Conservation (phyloP, 805 yeast genomes). For the Starmerella etchellsii region DNA sequence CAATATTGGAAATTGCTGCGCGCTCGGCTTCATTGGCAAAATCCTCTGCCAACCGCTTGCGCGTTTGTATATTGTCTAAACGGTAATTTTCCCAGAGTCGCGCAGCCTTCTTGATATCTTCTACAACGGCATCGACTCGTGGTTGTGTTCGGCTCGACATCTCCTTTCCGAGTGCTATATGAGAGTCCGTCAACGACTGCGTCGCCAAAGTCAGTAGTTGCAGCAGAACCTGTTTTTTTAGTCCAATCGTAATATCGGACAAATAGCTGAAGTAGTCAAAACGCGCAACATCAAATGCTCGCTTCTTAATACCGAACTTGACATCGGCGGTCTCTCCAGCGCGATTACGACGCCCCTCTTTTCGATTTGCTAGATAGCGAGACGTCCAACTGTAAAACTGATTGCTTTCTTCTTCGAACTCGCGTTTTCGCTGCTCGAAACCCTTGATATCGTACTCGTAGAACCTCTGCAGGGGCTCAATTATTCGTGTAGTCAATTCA, state of each 20-base stretch:
- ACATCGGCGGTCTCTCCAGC: slow-evolving; percentile 26
- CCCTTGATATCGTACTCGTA: slow-evolving; percentile 33
- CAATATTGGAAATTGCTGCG: background rate
- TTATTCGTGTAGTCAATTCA: slow-evolving; percentile 26
- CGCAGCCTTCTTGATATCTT: slow-evolving; percentile 27
- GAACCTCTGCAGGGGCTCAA: slow-evolving; percentile 30
- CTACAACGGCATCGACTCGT: slow-evolving; percentile 24
- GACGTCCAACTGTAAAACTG: slow-evolving; percentile 36
- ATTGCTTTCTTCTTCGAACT: slow-evolving; percentile 34
- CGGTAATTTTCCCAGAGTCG: slow-evolving; percentile 29
- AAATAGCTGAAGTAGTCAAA: slow-evolving; percentile 33
- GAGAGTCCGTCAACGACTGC: slow-evolving; percentile 25
- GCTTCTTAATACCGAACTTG: slow-evolving; percentile 31
- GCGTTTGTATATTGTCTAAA: slow-evolving; percentile 28
- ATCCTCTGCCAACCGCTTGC: slow-evolving; percentile 27
- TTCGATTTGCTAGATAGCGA: slow-evolving; percentile 30
- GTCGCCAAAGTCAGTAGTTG: slow-evolving; percentile 29
- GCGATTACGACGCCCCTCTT: slow-evolving; percentile 16
- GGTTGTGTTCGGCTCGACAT: slow-evolving; percentile 23
- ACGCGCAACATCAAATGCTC: slow-evolving; percentile 31
- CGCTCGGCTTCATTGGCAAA: slow-evolving; percentile 14
- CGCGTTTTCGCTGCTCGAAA: slow-evolving; percentile 31
- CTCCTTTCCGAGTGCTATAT: slow-evolving; percentile 22
- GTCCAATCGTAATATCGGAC: slow-evolving; percentile 32
- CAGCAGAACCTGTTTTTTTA: slow-evolving; percentile 31